phyloP scores from a whole-genome alignment of 441 rosid genomes.

The Biscutella laevigata region DNA sequence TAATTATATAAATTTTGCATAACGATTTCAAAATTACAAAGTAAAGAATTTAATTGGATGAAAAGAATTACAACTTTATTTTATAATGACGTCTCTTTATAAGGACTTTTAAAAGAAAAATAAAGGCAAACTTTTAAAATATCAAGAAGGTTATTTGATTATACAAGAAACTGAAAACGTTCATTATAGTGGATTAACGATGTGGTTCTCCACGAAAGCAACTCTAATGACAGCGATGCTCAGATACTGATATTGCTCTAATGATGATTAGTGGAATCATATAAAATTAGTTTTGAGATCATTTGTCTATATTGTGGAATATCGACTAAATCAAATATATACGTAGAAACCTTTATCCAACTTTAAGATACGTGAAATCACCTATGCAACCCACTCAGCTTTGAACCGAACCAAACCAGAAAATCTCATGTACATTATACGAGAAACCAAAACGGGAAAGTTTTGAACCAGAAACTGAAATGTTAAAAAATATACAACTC shows the following conservation, averaged over 20 bases:
- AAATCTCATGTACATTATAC: conserved; percentile 11
- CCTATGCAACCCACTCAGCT: background rate
- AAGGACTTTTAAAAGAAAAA: background rate
- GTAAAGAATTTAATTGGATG: background rate
- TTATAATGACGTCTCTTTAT: background rate
- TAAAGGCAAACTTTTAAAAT: background rate
- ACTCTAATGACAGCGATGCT: conserved; percentile 1
- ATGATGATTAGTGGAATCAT: conserved; percentile 1
- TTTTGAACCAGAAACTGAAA: background rate
- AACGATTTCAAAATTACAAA: background rate
- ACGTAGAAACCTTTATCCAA: background rate
- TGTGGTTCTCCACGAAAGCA: conserved; percentile 21
- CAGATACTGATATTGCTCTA: background rate
- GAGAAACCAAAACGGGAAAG: background rate
- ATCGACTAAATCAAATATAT: background rate
- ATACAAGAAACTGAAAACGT: background rate
- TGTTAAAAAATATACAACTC: conserved; percentile 6
- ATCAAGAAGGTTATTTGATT: conserved; percentile 3
- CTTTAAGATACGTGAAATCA: background rate
- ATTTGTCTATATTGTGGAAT: background rate
- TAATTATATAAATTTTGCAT: too few species aligned
- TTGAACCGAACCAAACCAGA: too few species aligned
- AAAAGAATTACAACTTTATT: too few species aligned
- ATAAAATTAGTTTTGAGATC: background rate
- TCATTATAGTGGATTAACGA: conserved; percentile 18